These are phyloP conservation scores for Acanthamoeba rhysodes DNA, from an alignment of 208 protist species.

Conservation along the genomic window DNA sequence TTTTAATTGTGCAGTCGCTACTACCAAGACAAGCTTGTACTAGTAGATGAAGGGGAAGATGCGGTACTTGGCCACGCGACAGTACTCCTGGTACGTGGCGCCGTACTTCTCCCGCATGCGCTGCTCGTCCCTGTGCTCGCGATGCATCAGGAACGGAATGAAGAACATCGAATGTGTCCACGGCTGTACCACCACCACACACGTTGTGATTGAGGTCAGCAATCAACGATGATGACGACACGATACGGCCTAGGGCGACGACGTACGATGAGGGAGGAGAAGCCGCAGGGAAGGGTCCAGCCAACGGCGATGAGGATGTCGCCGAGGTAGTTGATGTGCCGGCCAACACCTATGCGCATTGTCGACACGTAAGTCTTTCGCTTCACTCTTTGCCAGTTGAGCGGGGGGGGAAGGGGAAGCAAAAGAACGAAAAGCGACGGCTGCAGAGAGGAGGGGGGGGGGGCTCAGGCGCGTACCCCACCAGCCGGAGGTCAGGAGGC, in stretches of 20 bases:
- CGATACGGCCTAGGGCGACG: neutral
- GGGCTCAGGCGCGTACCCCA: conserved; percentile 11
- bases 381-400: neutral
- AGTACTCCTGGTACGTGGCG: conserved; percentile 38
- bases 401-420: neutral
- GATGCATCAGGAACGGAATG: conserved; percentile 52
- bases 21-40: too few species aligned
- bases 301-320: conserved; percentile 63
- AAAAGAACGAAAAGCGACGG: neutral
- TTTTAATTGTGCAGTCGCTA: too few species aligned
- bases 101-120: conserved; percentile 35
- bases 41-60: conserved; percentile 57
- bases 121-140: conserved; percentile 56
- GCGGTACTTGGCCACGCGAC: conserved; percentile 41
- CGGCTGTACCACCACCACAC: neutral
- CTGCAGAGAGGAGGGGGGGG: too few species aligned
- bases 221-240: neutral
- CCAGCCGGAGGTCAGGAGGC: conserved; percentile 41
- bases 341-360: neutral
- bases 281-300: conserved; percentile 64
- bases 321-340: conserved; percentile 61
- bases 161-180: conserved; percentile 65
- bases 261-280: conserved; percentile 59
- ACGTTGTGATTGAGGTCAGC: neutral
- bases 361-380: too few species aligned